Evolutionary conservation across 768 basidiomycete species (phyloP).

Genomic region (Cyathus striatus): DNA sequence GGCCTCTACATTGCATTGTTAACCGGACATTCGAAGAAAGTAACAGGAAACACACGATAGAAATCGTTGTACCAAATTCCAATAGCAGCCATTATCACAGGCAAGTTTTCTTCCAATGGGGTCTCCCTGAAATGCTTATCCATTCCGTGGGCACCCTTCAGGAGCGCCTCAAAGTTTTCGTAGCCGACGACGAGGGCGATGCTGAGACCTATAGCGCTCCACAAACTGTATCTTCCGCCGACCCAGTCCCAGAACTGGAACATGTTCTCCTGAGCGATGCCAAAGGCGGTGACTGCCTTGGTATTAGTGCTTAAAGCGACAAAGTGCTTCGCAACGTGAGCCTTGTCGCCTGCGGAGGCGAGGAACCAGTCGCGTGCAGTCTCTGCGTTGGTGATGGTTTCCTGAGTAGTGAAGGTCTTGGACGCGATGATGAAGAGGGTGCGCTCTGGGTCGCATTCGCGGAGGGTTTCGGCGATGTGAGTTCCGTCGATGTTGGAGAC

Average conservation of each 20-base stretch:
- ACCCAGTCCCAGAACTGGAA: conserved; percentile 99
- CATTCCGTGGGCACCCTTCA: conserved; percentile 94
- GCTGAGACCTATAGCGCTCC: conserved; percentile 96
- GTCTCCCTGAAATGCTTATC: conserved; percentile 94
- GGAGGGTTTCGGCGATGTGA: conserved; percentile 86
- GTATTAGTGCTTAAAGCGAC: conserved; percentile 98
- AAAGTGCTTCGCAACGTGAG: conserved; percentile 97
- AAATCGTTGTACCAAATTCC: conserved; percentile 99
- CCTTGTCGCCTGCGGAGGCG: conserved; percentile 71
- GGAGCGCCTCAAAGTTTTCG: conserved; percentile 87
- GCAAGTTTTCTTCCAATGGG: conserved; percentile 84
- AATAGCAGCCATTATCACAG: conserved; percentile 82
- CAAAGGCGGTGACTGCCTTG: conserved; percentile 87
- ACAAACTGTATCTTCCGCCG: conserved; percentile 95
- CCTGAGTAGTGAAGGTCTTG: conserved; percentile 99
- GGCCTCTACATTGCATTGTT: conserved; percentile 43
- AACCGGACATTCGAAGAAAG: not conserved
- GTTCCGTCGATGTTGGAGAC: conserved; percentile 99
- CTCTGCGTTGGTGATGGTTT: conserved; percentile 98
- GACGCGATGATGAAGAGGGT: conserved; percentile 98
- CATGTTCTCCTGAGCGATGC: conserved; percentile 91
- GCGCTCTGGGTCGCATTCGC: conserved; percentile 79
- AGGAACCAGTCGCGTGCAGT: conserved; percentile 96
- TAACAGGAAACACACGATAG: conserved; percentile 66
- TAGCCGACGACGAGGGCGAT: conserved; percentile 92